Conservation (phyloP, 805 yeast species). For the Yueomyces sp. region DNA sequence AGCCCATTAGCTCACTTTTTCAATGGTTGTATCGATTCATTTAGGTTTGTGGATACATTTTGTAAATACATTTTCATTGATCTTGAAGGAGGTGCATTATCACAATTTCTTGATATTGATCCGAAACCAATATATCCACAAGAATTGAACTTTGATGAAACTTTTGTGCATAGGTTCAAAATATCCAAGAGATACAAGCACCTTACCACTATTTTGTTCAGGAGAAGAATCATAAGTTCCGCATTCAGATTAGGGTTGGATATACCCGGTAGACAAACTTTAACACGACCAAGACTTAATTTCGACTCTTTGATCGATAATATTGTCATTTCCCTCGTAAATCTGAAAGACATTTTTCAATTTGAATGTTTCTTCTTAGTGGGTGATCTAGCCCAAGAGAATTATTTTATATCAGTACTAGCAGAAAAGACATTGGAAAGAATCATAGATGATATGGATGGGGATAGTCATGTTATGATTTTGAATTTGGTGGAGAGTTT, state of each 20-base stretch:
- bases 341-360: constrained; percentile 7
- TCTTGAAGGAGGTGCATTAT: constrained; percentile 4
- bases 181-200: constrained; percentile 6
- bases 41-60: constrained; percentile 6
- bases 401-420: constrained; percentile 12
- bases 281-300: constrained; percentile 6
- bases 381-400: constrained; percentile 5
- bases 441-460: not conserved
- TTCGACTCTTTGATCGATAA: constrained; percentile 6
- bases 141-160: constrained; percentile 7
- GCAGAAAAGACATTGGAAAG: constrained; percentile 13
- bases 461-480: too few relatives aligned
- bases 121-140: constrained; percentile 11
- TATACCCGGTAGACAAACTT: constrained; percentile 10
- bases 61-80: constrained; percentile 12
- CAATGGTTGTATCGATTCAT: constrained; percentile 6
- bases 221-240: constrained; percentile 10
- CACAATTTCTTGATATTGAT: constrained; percentile 1
- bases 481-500: too few relatives aligned
- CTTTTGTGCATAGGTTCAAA: constrained; percentile 7
- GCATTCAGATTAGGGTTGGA: constrained; percentile 8
- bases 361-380: constrained; percentile 12
- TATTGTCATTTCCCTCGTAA: constrained; percentile 6
- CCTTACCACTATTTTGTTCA: constrained; percentile 9
- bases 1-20: constrained; percentile 13